Evolutionary conservation across 495 filamentous ascomycete species (phyloP), one percentile per base, ranked within the genome.

Genomic region (Chlorociboria aeruginascens): DNA sequence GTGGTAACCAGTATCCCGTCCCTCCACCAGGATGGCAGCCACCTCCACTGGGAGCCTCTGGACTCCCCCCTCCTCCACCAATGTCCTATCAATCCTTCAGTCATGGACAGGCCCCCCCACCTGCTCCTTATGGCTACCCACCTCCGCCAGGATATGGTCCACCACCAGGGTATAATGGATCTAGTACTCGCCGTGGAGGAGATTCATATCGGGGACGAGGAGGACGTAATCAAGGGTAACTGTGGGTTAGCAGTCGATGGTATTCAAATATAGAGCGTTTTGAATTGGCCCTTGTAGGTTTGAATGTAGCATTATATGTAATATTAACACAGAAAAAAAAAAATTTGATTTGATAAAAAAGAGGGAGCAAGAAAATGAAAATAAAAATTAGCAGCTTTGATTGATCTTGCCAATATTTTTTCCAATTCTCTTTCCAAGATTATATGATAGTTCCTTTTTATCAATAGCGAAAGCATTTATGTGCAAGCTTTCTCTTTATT

Each of bases 1-100:
- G 49, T 46, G 43, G 58, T 38, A 60, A 63, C 31, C 63, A 63
- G 44, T 45, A 60, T 20, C 65, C 66, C 4, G 65, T 60, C 16
- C 63, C 61, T 6, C 49, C 49, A 14, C 49, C 53, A 28, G 58
- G 59, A 17, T 71, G 66, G 68, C 57, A 61, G 40, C 68, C 68
- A 14, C 69, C 70, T 7, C 66, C 70, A 8, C 67, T 50, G 13
- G 69, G 69, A 46, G 67, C 61, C 6, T 56, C 60, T 41, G 67
- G 70, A 11, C 34, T 55, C 30, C 65, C 69, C 12, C 69, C 68
- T 3, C 71, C 71, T 7, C 71, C 70, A 7, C 69, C 69, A n/a
- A 51, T 34, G n/a, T 11, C 41, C 25, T 58, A 55, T 38, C 63
- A 53, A n/a, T 45, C 45, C 8, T 53, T 60, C 54, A 53, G 56